Evolutionary conservation across 306 rosid species (phyloP), one percentile per base, ranked within the genome.

Genomic region (Prunus salicina): DNA sequence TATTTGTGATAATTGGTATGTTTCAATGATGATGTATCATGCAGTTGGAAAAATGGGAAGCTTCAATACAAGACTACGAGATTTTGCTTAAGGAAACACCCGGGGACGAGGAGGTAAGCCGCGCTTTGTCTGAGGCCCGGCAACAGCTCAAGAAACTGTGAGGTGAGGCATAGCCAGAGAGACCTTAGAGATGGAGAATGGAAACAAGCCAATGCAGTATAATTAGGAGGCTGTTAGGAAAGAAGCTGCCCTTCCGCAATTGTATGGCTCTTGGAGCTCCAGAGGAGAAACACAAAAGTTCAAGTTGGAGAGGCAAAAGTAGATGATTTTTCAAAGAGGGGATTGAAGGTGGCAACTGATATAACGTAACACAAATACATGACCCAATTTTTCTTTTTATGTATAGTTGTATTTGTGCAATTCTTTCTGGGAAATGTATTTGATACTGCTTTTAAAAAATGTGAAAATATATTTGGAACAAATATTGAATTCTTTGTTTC

Each of bases 31-130:
- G 70, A 28, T 72, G 30, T 55, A 72, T 15, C 12, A 73, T 71
- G 57, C 76, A 94, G 98, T 79, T 94, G 89, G 84, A 67, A 81
- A 90, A 80, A 79, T 94, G 93, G 97, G 90, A 89, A 78, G 86
- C 93, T 74, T 85, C 97, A 24, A 67, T 89, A 60, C 79, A 77
- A 76, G 98, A 94, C 82, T 94, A 92, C 11, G 88, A 94, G 76
- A 73, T 88, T 18, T 81, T 94, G 85, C 22, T 81, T 11, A 56
- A 47, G 80, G 85, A 84, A 79, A 88, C 80, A 28, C 93, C 91
- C 1, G 89, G 45, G 16, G 88, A 92, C 11, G 89, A 84, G 79
- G 89, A 87, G 71, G 77, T 92, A 15, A 80, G 19, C 6, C 75
- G 32, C 3, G 91, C 85, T 43, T 82, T 94, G 58, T 51, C 79